Evolutionary conservation across 2,329 filamentous ascomycete species (phyloP), one percentile per base, ranked within the genome.

Genomic region (Hymenoscyphus linearis): DNA sequence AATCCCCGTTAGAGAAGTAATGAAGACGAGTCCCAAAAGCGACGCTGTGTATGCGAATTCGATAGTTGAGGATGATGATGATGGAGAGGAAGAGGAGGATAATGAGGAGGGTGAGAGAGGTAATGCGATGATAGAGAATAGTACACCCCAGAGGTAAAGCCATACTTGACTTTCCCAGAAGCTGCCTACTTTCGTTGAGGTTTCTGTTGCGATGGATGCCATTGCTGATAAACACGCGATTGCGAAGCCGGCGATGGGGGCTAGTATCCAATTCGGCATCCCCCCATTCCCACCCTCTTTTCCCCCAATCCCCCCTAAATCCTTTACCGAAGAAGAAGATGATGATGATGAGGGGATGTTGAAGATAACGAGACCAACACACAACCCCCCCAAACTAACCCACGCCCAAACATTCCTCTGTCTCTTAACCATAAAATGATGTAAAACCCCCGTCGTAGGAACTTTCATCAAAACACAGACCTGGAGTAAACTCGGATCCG

Each of bases 401-500:
- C 67, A 69, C 1, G 64, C 65, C 35, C 57, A 62, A 14, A 57
- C 1, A 26, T 68, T 68, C 6, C 36, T 37, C 55, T 69, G 67
- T 22, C 35, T 53, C 35, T 65, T 67, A 9, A 69, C 57, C 61
- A 64, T 62, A 44, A 64, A 64, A 53, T 69, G 67, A 52, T 69
- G 66, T 0, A 69, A 40, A 9, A 69, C 62, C n/a, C 62, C 66
- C 0, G 66, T 68, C 2, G 67, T 65, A 0, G 67, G 67, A 1
- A 69, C 58, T 26, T 69, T 68, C 3, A 63, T 61, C 1, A 69
- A 50, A 31, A 69, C 60, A 50, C 65, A 69, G 18, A 69, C 66
- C 59, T 68, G 65, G 1, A 69, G 59, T 2, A 69, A 34, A 60
- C 62, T 66, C 1, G 67, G 66, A 14, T 60, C 59, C 3, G 67